Conservation (phyloP, 2,329 filamentous ascomycete genomes). For the Leptodontidium sp. region DNA sequence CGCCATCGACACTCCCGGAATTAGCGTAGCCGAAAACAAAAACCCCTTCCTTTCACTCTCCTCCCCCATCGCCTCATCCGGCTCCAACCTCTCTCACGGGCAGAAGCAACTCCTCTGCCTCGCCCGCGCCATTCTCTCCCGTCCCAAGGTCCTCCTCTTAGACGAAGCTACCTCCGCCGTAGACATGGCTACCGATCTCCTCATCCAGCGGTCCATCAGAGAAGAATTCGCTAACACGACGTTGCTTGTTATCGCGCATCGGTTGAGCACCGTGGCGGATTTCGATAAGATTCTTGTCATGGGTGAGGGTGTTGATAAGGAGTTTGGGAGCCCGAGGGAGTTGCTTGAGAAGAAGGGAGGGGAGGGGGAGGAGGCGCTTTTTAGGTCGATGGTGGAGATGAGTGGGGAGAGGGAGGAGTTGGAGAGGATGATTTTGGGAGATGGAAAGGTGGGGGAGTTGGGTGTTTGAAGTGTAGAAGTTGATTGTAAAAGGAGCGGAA, state of each 20-base stretch:
- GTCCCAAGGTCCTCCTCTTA: conserved; percentile 88
- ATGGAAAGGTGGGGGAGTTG: background rate
- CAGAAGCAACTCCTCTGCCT: conserved; percentile 94
- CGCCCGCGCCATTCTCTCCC: conserved; percentile 84
- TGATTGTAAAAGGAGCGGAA: too few species aligned
- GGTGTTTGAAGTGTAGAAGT: background rate
- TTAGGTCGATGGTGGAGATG: conserved; percentile 38
- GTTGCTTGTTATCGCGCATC: conserved; percentile 76
- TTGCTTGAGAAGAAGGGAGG: conserved; percentile 47
- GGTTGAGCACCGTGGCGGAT: conserved; percentile 77
- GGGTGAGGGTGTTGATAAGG: conserved; percentile 69
- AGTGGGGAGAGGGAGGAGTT: conserved; percentile 35
- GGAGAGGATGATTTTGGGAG: background rate
- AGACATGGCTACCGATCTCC: conserved; percentile 75
- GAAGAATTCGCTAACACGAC: conserved; percentile 74
- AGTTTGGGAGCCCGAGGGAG: conserved; percentile 70
- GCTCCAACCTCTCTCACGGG: conserved; percentile 65
- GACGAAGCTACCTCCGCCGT: conserved; percentile 88
- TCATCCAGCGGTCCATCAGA: conserved; percentile 77
- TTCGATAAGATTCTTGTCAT: conserved; percentile 78
- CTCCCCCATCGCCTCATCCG: conserved; percentile 72
- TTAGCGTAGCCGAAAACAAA: conserved; percentile 14
- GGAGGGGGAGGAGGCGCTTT: conserved; percentile 30
- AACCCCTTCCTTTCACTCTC: conserved; percentile 54
- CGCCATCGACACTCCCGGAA: background rate